These are phyloP conservation scores for Boletus fagicola DNA, from an alignment of 768 basidiomycete species.

Conservation along the genomic window DNA sequence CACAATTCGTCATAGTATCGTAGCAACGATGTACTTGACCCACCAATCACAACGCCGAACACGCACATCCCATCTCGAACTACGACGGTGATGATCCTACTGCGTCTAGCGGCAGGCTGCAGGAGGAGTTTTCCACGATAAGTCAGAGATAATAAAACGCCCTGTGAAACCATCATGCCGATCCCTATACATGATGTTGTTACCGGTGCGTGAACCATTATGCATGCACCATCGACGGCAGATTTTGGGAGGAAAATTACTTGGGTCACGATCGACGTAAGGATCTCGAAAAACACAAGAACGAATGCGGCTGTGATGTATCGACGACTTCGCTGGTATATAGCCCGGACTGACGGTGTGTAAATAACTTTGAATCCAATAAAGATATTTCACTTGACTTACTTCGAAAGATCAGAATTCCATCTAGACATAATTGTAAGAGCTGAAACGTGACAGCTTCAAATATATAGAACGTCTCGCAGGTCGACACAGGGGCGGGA, in stretches of 20 bases:
- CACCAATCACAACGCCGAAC: slow-evolving; percentile 7
- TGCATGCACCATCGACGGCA: slow-evolving; percentile 13
- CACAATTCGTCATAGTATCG: neutral
- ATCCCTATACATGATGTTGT: neutral
- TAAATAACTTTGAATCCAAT: neutral
- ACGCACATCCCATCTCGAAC: slow-evolving; percentile 18
- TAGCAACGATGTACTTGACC: neutral
- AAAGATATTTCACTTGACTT: neutral
- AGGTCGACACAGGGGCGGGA: slow-evolving; percentile 1
- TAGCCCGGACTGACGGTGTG: slow-evolving; percentile 10
- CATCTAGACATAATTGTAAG: slow-evolving; percentile 16
- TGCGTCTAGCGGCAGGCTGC: slow-evolving; percentile 10
- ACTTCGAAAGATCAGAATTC: slow-evolving; percentile 21
- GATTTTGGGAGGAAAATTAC: neutral
- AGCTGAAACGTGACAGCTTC: slow-evolving; percentile 7
- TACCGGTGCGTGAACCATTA: neutral
- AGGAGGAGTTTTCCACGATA: slow-evolving; percentile 15
- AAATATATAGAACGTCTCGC: neutral
- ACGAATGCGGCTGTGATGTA: neutral
- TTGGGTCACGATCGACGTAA: neutral
- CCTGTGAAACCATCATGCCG: slow-evolving; percentile 11
- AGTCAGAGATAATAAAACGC: slow-evolving; percentile 14
- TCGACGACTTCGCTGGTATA: slow-evolving; percentile 7
- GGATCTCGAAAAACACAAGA: slow-evolving; percentile 7
- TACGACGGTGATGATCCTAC: slow-evolving; percentile 12